Conservation (phyloP, 108 stramenopile species). For the Nitzschia sp. region DNA sequence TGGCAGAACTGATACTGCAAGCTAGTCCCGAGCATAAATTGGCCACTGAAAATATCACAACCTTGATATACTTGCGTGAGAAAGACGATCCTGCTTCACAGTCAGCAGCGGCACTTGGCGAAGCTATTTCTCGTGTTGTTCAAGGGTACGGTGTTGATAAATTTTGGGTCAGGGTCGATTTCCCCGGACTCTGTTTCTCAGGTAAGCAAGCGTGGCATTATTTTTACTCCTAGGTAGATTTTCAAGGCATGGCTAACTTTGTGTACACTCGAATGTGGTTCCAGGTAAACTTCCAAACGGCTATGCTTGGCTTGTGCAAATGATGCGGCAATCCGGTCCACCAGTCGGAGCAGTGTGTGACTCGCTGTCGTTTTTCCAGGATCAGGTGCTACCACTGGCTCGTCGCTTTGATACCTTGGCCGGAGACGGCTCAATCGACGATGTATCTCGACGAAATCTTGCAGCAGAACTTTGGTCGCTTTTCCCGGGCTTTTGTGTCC, state of each 20-base stretch:
- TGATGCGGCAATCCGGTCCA: slow-evolving; percentile 49
- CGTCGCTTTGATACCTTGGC: slow-evolving; percentile 62
- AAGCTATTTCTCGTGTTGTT: slow-evolving; percentile 55
- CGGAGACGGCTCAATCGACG: slow-evolving; percentile 39
- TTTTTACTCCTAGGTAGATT: too few relatives aligned
- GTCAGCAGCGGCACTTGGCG: slow-evolving; percentile 51
- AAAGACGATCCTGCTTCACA: slow-evolving; percentile 39
- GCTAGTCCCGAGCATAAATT: slow-evolving; percentile 12
- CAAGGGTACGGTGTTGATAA: slow-evolving; percentile 66
- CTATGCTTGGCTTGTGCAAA: slow-evolving; percentile 61
- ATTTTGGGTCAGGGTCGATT: slow-evolving; percentile 54
- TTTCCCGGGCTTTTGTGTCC: slow-evolving; percentile 63
- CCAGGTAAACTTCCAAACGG: slow-evolving; percentile 1
- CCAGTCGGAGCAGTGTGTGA: slow-evolving; percentile 11
- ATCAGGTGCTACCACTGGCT: slow-evolving; percentile 58
- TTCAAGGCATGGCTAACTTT: not conserved
- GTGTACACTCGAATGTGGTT: too few relatives aligned
- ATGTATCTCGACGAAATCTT: slow-evolving; percentile 13
- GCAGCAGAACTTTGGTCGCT: slow-evolving; percentile 76
- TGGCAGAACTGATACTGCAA: slow-evolving; percentile 32
- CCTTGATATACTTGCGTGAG: slow-evolving; percentile 39
- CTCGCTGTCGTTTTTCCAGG: slow-evolving; percentile 68
- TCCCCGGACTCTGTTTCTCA: slow-evolving; percentile 20
- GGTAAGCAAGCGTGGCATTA: too few relatives aligned
- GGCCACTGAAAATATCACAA: slow-evolving; percentile 18